phyloP scores from a whole-genome alignment of 306 rosid genomes.

The Fagus crenata region DNA sequence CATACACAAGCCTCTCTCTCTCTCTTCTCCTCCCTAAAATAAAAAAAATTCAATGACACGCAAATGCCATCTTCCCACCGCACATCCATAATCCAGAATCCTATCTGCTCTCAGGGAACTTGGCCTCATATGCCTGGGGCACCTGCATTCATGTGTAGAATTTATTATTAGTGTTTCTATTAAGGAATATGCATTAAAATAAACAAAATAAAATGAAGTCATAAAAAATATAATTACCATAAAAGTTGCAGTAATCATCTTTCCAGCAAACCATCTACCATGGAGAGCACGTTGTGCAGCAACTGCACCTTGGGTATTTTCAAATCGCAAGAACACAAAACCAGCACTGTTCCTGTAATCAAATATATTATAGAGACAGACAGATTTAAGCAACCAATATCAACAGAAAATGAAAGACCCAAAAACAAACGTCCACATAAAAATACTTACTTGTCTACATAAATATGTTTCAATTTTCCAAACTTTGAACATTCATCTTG shows the following conservation, averaged over 20 bases:
- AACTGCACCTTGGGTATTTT: slow-evolving; percentile 60
- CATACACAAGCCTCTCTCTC: not conserved
- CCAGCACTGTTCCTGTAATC: slow-evolving; percentile 76
- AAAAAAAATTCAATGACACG: not conserved
- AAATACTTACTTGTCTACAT: slow-evolving; percentile 76
- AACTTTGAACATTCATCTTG: slow-evolving; percentile 84
- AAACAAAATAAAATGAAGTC: slow-evolving; percentile 18
- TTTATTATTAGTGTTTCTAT: slow-evolving; percentile 5
- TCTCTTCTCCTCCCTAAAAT: not conserved
- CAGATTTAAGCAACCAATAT: not conserved
- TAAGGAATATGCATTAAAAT: slow-evolving; percentile 12
- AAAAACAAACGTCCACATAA: not conserved
- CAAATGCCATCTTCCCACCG: slow-evolving; percentile 4
- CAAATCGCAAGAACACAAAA: slow-evolving; percentile 68
- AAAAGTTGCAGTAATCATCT: slow-evolving; percentile 84
- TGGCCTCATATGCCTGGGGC: slow-evolving; percentile 62
- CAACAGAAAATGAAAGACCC: not conserved
- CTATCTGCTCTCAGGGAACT: slow-evolving; percentile 62
- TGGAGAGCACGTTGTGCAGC: slow-evolving; percentile 80
- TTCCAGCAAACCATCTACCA: slow-evolving; percentile 99
- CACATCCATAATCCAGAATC: not conserved
- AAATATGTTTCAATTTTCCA: slow-evolving; percentile 70
- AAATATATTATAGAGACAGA: not conserved
- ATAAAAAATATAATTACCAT: slow-evolving; percentile 50
- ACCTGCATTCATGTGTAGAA: slow-evolving; percentile 46